Evolutionary conservation across 139 green algal species (phyloP).

Genomic region (Yamagishiella unicocca): DNA sequence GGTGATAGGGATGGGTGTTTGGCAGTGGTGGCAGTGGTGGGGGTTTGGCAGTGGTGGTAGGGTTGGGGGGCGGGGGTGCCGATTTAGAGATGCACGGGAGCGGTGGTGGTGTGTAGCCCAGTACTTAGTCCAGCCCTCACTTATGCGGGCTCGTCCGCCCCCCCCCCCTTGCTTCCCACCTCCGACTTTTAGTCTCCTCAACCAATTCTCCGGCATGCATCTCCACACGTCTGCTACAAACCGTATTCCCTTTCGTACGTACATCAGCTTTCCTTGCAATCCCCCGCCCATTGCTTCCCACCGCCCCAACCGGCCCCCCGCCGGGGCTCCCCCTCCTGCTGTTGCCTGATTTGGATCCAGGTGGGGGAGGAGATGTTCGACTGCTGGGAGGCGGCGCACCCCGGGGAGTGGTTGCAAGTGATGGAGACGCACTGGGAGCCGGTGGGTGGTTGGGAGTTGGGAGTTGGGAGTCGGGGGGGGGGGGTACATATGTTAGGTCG

Average conservation of each 20-base stretch:
- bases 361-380: slow-evolving; percentile 35
- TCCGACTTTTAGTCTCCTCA: not conserved
- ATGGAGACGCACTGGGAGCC: slow-evolving; percentile 14
- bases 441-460: not conserved
- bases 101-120: not conserved
- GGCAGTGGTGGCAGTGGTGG: too few species aligned
- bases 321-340: too few species aligned
- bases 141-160: not conserved
- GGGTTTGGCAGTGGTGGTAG: too few species aligned
- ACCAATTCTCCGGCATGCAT: not conserved
- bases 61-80: too few species aligned
- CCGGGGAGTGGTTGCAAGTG: slow-evolving; percentile 1
- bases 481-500: too few species aligned
- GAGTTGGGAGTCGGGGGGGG: too few species aligned
- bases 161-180: not conserved
- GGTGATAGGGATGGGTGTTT: too few species aligned
- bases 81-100: not conserved
- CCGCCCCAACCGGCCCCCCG: too few species aligned
- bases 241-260: too few species aligned
- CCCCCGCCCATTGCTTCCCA: too few species aligned
- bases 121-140: not conserved
- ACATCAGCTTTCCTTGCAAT: too few species aligned
- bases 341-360: not conserved
- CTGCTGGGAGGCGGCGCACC: not conserved
- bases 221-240: not conserved